Percentiles rank a stretch among this genome's conserved stretches.
Conservation (phyloP, 305 asterid genomes). For the Fraxinus sp. region DNA sequence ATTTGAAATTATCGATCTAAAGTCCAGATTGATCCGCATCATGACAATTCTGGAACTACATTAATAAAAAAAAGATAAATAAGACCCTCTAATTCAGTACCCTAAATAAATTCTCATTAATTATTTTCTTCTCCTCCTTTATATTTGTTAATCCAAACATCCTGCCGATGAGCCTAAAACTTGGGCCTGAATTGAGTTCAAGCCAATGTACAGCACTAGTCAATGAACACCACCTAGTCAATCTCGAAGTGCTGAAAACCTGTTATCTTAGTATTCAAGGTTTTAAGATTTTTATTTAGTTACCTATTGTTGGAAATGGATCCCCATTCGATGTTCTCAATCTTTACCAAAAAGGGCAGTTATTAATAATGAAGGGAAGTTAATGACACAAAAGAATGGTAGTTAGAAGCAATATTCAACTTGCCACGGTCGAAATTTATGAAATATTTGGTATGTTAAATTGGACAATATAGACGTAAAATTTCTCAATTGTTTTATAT, state of each 20-base stretch:
- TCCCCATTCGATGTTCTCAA: not conserved
- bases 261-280: constrained; percentile 14
- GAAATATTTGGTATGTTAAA: not conserved
- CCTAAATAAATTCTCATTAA: not conserved
- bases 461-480: not conserved
- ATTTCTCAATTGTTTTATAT: not conserved
- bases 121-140: not conserved
- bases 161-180: not conserved
- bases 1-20: not conserved
- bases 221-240: not conserved
- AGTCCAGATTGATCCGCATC: not conserved
- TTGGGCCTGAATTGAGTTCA: not conserved
- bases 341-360: not conserved
- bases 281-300: constrained; percentile 19
- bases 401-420: not conserved
- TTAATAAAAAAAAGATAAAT: not conserved
- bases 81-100: not conserved
- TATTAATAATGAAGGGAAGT: not conserved
- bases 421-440: not conserved
- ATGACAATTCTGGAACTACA: not conserved
- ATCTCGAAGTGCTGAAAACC: not conserved
- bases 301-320: not conserved
- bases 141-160: not conserved
- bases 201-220: not conserved
- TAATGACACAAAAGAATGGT: not conserved